A percentile compares a stretch with the other conserved stretches of the same genome.
Evolutionary conservation across 768 basidiomycete genomes (phyloP).

Genomic region (Panaeolus cyanescens): DNA sequence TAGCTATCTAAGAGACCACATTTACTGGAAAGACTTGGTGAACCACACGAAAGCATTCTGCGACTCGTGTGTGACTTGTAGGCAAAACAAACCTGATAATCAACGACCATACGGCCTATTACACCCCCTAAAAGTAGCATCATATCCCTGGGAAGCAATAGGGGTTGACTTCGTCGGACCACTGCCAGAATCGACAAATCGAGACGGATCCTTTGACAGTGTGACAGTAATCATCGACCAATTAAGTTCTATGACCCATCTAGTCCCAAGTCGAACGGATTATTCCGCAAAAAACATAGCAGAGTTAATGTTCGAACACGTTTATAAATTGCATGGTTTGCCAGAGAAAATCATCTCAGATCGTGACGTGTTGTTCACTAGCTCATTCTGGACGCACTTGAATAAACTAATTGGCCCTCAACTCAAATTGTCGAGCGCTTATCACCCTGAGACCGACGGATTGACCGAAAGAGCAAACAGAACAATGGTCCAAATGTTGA

Average conservation of each 20-base stretch:
- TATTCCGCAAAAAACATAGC: slow-evolving; percentile 35
- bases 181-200: slow-evolving; percentile 18
- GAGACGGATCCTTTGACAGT: slow-evolving; percentile 22
- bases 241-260: slow-evolving; percentile 20
- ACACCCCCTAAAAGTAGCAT: slow-evolving; percentile 22
- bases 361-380: slow-evolving; percentile 41
- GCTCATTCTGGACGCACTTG: slow-evolving; percentile 40
- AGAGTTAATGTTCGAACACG: slow-evolving; percentile 31
- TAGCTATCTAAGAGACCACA: slow-evolving; percentile 28
- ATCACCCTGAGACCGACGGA: slow-evolving; percentile 45
- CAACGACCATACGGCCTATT: slow-evolving; percentile 28
- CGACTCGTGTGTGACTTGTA: slow-evolving; percentile 24
- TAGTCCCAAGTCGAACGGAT: slow-evolving; percentile 27
- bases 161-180: slow-evolving; percentile 19
- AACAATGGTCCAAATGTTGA: slow-evolving; percentile 30
- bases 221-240: slow-evolving; percentile 30
- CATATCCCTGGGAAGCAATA: slow-evolving; percentile 26
- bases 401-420: slow-evolving; percentile 18
- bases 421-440: slow-evolving; percentile 35
- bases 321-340: slow-evolving; percentile 41
- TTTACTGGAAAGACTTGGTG: slow-evolving; percentile 42
- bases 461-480: slow-evolving; percentile 35
- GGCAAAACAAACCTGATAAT: slow-evolving; percentile 20
- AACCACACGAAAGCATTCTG: slow-evolving; percentile 26
- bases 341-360: slow-evolving; percentile 41